Base-by-base conservation (phyloP, 177 flowering plant genomes). In the Tripterygium wilfordii region DNA sequence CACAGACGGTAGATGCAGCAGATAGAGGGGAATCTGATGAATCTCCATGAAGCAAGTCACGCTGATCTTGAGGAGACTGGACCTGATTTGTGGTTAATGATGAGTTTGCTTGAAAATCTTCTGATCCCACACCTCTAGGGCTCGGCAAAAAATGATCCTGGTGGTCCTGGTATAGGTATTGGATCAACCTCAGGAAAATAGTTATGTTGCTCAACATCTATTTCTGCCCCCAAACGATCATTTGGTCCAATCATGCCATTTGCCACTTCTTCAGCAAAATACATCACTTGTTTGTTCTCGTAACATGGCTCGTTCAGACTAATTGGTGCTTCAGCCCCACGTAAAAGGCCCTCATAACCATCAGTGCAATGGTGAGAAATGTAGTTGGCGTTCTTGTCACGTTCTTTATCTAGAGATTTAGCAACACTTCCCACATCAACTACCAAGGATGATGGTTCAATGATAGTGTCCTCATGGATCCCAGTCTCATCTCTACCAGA, bases 91-190 rank as follows among this genome's bases (percentile, higher is more conserved):
- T 68, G 19, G 75, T 75, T 35, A 80, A 35, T 10, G 91, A 83
- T 23, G 82, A 82, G 56, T 56, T 72, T 43, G 81, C 95, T 38
- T 58, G 84, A 43, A 67, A 68, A 49, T 67, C 82, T 46, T 77
- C 85, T 2, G 83, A 79, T 20, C 68, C 66, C 69, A 69, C 67
- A 42, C 57, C 80, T 35, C 84, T 58, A 22, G 83, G 80, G 57
- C 88, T 78, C 3, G 85, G 87, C 51, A 83, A 57, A n/a, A 61
- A 77, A 78, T 50, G 79, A 78, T 24, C 87, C 92, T 0, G 96
- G 88, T 9, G 88, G 83, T 24, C 83, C 91, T 23, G 84, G 91
- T 56, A 82, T 80, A 48, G 79, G 77, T 42, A 72, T 70, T 4
- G 79, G 70, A 40, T 73, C 90, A 52, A 74, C 75, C 54, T 77